Conservation (phyloP, 179 eudicot genomes). For the Actinidia chinensis region DNA sequence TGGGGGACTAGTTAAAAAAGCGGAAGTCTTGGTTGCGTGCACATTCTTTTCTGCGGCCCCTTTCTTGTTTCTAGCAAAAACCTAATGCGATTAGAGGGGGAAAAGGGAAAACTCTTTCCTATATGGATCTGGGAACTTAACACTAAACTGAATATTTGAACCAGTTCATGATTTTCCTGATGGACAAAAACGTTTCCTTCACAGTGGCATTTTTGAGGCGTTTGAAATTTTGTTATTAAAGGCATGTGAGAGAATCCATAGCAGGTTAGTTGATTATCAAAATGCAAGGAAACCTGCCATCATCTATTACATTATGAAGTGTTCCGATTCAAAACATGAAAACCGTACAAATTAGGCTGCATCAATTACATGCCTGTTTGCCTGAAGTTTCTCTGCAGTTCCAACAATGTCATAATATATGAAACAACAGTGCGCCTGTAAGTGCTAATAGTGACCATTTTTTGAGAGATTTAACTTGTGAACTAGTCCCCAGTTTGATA, state of each 20-base stretch:
- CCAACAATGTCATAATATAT: too few species aligned
- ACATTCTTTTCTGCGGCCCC: neutral
- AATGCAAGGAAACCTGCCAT: neutral
- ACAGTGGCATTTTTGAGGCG: neutral
- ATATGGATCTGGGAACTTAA: too few species aligned
- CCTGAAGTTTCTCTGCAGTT: neutral
- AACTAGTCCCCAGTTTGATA: neutral
- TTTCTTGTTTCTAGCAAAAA: neutral
- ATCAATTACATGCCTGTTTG: neutral
- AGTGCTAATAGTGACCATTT: neutral
- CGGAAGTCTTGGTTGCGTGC: neutral
- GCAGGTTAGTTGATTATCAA: too few species aligned
- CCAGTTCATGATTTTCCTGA: too few species aligned
- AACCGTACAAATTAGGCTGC: neutral
- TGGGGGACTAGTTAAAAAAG: too few species aligned
- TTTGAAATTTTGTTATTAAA: too few species aligned
- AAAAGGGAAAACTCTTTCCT: too few species aligned
- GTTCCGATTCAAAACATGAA: neutral
- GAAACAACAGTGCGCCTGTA: neutral
- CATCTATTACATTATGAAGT: neutral
- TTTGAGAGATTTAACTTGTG: neutral
- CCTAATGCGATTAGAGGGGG: neutral
- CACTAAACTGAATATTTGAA: too few species aligned
- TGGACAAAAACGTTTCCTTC: neutral
- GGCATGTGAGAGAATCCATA: too few species aligned